phyloP scores from a whole-genome alignment of 1,284 basidiomycete species.

The Bjerkandera adusta region DNA sequence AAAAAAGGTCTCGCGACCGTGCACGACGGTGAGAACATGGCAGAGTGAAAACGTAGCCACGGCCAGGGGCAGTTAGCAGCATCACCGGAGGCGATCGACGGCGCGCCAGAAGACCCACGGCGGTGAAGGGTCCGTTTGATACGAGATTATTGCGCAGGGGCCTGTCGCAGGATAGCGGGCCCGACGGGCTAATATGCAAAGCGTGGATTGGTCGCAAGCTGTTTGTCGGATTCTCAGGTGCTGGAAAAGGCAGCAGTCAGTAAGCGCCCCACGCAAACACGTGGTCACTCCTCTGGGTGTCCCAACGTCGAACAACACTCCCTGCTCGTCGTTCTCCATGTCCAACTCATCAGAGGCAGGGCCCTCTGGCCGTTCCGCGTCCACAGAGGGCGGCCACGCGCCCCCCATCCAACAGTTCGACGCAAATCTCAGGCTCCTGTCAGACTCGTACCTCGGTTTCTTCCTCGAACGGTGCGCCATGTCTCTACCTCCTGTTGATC shows the following conservation, averaged over 20 bases:
- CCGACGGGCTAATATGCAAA: not conserved
- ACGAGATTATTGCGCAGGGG: not conserved
- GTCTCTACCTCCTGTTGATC: conserved; percentile 9
- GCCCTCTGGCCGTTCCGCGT: conserved; percentile 17
- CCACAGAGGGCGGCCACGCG: conserved; percentile 42
- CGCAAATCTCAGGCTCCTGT: conserved; percentile 61
- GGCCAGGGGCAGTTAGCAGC: too few relatives aligned
- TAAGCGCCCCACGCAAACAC: conserved; percentile 14
- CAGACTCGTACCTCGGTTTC: conserved; percentile 78
- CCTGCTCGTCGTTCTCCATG: conserved; percentile 11
- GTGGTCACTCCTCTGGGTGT: conserved; percentile 8
- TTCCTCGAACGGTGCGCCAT: conserved; percentile 77
- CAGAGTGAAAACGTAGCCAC: too few relatives aligned
- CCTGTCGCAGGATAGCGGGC: not conserved
- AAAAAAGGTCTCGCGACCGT: too few relatives aligned
- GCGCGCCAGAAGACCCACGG: not conserved
- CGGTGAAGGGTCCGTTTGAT: not conserved
- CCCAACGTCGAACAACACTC: not conserved
- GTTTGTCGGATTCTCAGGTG: not conserved
- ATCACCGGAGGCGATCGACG: too few relatives aligned
- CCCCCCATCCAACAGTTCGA: conserved; percentile 71
- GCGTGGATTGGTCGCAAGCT: not conserved
- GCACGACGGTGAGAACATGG: too few relatives aligned
- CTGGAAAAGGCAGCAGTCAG: not conserved
- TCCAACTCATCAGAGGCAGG: conserved; percentile 18